Conservation (phyloP, 441 rosid genomes). For the Gossypium schwendimanii region DNA sequence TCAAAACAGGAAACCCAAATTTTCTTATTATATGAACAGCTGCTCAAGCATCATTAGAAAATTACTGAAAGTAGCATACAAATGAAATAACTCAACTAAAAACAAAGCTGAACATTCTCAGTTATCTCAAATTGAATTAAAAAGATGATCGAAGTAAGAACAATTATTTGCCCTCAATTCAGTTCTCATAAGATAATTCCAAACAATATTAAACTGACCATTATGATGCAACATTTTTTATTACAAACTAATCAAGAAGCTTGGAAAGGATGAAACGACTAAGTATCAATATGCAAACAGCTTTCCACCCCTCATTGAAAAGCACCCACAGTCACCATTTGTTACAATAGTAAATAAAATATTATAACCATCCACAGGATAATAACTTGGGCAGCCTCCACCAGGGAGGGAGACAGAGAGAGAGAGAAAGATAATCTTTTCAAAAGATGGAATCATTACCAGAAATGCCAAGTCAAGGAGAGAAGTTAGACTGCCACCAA, state of each 20-base stretch:
- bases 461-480: constrained; percentile 84
- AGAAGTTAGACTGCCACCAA: constrained; percentile 73
- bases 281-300: background rate
- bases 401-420: background rate
- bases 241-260: background rate
- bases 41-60: background rate
- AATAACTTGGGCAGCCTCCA: background rate
- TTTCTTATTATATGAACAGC: background rate
- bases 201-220: background rate
- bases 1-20: background rate
- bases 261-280: background rate
- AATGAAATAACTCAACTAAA: background rate
- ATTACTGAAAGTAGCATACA: background rate
- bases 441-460: constrained; percentile 30
- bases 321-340: background rate
- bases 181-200: too few species aligned
- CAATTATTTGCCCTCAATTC: too few species aligned
- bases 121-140: too few species aligned
- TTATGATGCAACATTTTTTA: background rate
- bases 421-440: background rate
- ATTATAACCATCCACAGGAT: background rate
- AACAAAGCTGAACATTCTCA: too few species aligned
- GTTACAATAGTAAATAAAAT: background rate
- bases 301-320: background rate
- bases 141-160: too few species aligned